Evolutionary conservation across 2,329 filamentous ascomycete species (phyloP).

Genomic region (Venturia aucupariae): DNA sequence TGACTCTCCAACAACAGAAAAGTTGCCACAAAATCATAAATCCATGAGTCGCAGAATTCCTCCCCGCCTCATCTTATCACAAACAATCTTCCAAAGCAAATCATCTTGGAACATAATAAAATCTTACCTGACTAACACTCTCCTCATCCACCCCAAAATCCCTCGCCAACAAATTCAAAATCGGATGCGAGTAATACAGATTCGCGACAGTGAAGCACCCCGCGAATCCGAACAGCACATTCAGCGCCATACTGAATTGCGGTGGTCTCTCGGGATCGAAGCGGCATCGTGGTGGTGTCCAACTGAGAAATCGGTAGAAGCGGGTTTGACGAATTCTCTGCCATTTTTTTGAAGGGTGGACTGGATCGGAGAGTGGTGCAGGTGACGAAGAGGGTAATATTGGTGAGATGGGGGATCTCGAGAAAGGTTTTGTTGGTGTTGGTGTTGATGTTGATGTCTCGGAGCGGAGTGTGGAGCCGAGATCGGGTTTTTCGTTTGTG

Average conservation of each 20-base stretch:
- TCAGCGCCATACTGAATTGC: conserved; percentile 57
- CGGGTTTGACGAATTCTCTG: background rate
- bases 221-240: conserved; percentile 60
- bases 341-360: background rate
- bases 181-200: conserved; percentile 72
- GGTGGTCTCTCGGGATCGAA: conserved; percentile 59
- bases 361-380: background rate
- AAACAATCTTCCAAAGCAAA: too few relatives aligned
- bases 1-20: background rate
- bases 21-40: background rate
- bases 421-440: background rate
- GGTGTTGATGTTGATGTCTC: background rate
- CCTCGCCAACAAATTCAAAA: conserved; percentile 63
- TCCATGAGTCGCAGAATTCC: too few relatives aligned
- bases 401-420: too few relatives aligned
- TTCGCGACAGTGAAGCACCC: conserved; percentile 66
- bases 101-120: background rate
- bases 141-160: conserved; percentile 65
- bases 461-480: background rate
- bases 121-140: conserved; percentile 41
- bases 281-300: conserved; percentile 57
- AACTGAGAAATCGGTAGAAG: conserved; percentile 23
- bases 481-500: background rate
- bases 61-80: too few relatives aligned
- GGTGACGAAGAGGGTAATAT: too few relatives aligned